phyloP scores from a whole-genome alignment of 176 grass and related monocot species.

The Alloteropsis semialata region DNA sequence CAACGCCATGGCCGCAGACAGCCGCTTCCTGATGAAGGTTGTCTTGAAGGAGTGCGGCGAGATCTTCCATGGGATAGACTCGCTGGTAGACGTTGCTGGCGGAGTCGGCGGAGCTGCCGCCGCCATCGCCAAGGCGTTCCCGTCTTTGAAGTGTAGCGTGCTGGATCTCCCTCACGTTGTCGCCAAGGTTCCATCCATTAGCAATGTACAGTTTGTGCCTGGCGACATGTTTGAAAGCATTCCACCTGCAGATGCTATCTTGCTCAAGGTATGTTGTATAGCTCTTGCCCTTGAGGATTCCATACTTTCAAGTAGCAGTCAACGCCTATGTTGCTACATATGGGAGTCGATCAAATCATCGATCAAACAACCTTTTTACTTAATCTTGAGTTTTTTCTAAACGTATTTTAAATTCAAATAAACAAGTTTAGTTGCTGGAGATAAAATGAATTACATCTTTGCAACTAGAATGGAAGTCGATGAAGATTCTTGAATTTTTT shows the following conservation, averaged over 20 bases:
- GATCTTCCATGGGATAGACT: conserved; percentile 25
- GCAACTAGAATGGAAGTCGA: background rate
- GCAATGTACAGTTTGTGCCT: background rate
- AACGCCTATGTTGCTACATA: background rate
- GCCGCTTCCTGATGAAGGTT: too few species aligned
- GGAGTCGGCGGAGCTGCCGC: background rate
- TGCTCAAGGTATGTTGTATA: background rate
- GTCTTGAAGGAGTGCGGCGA: too few species aligned
- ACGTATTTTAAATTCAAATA: too few species aligned
- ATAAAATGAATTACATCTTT: background rate
- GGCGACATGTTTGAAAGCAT: background rate
- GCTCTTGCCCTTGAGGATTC: background rate
- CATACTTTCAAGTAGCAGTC: background rate
- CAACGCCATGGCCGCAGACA: too few species aligned
- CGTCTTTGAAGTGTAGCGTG: conserved; percentile 36
- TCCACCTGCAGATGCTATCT: background rate
- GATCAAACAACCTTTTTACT: background rate
- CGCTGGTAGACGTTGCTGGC: conserved; percentile 49
- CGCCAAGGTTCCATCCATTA: background rate
- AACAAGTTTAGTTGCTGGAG: background rate
- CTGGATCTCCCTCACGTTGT: conserved; percentile 6
- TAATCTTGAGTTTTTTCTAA: background rate
- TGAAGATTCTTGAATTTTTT: background rate
- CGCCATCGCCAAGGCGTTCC: conserved; percentile 34
- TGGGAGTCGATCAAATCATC: background rate